Base-by-base conservation (phyloP, 2,329 filamentous ascomycete genomes). In the Aspergillus ibericus region DNA sequence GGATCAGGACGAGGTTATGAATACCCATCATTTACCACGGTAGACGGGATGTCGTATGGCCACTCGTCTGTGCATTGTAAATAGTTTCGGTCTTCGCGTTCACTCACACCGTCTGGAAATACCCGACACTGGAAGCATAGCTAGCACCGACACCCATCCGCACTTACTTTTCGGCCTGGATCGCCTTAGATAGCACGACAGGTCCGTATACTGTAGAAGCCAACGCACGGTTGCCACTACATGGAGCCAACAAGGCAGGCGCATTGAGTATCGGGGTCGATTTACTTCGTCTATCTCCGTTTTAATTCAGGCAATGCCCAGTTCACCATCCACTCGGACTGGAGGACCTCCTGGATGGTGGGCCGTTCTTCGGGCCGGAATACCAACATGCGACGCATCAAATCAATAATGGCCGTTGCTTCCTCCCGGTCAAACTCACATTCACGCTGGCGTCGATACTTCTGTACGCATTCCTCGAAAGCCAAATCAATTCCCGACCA, bases 381-480 rank as follows among this genome's bases (percentile, higher is more conserved):
- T 27, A 52, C 55, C 20, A 66, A 38, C 62, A 67, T 66, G 20
- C 52, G 52, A 25, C 53, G 49, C 27, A 66, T 59, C 53, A 64
- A 59, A 49, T 62, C 18, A 36, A 62, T 53, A 48, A 64, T 53
- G 36, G 65, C 59, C 34, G 53, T 36, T 57, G 60, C 63, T 58
- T 65, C 63, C 13, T 63, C 53, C 46, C n/a, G 16, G 10, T 53
- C 60, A 51, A 65, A 38, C 34, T 48, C 29, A 12, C 16, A 27
- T 29, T n/a, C 32, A 18, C 2, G 32, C 44, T 66, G 60, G 18
- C 57, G 56, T 50, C 63, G 60, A 56, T 46, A 63, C 16, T 42
- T 38, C 51, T 67, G 66, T 6, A 65, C 44, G 6, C 44, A 16
- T 16, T 62, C 49, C 38, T 69, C 61, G 53, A 69, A 69, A 10